A percentile compares a stretch with the other conserved stretches of the same genome.
Evolutionary conservation across 441 rosid genomes (phyloP).

Genomic region (Syzygium syzygioides): DNA sequence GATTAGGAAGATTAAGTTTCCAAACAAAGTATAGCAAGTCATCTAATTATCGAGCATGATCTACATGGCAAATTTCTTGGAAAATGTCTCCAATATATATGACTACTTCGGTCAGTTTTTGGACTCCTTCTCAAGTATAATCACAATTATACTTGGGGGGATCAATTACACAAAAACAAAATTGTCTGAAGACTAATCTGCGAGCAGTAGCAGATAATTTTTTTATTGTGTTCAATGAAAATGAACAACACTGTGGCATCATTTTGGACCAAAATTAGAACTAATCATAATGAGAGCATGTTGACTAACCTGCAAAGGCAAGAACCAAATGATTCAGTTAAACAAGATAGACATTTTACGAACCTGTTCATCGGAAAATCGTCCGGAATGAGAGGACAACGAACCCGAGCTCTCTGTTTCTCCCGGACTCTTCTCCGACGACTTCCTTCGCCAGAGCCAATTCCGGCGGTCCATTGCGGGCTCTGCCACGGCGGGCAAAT

Average conservation of each 20-base stretch:
- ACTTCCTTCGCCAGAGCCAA: constrained; percentile 81
- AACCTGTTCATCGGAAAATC: constrained; percentile 87
- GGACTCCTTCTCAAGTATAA: neutral
- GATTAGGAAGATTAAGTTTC: neutral
- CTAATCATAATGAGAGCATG: neutral
- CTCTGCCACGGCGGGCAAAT: constrained; percentile 11
- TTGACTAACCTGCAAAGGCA: neutral
- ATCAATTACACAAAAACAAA: neutral
- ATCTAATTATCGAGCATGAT: neutral
- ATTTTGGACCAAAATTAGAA: neutral
- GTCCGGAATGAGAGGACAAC: constrained; percentile 66
- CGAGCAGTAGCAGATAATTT: neutral
- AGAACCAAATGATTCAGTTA: neutral
- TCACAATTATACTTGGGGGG: neutral
- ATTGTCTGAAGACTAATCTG: neutral
- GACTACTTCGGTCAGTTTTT: neutral
- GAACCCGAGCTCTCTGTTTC: constrained; percentile 80
- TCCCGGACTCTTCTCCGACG: constrained; percentile 35
- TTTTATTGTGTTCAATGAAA: neutral
- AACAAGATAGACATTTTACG: neutral
- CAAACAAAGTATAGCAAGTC: neutral
- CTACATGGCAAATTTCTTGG: neutral
- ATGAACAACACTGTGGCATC: neutral
- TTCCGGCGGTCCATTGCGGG: constrained; percentile 69
- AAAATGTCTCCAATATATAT: neutral